Base-by-base conservation (phyloP, 192 early-diverging fungal genomes). In the Irineochytrium annulatum region DNA sequence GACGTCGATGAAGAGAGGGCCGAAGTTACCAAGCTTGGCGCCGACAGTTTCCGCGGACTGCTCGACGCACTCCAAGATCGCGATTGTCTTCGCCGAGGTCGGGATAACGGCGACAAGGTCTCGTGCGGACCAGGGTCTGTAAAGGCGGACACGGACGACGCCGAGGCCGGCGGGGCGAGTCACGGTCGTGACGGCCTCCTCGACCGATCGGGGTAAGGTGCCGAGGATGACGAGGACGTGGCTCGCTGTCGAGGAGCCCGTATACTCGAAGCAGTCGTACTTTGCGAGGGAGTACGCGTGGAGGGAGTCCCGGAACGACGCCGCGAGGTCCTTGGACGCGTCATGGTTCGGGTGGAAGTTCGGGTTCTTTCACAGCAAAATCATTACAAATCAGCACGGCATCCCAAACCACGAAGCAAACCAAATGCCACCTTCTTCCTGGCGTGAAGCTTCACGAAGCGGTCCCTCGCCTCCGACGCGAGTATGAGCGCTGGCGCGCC, bases 1-100 rank as follows among this genome's bases (percentile, higher is more conserved):
- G 46, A 95, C 82, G 65, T 95, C 92, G 33, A 93, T 75, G 76
- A 92, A 91, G 43, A 95, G 70, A 28, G 89, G 87, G 24, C 87
- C 89, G 85, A 87, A 92, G 24, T 79, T 24, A 49, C 6, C 11
- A 6, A 14, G 17, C 17, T 14, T 8, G 46, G 46, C 22, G 24
- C 5, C 69, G 52, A 81, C 81, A n/a, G n/a, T n/a, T n/a, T n/a
- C n/a, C 19, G 85, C 72, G 60, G 77, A 69, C n/a, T 22, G 13
- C 35, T 76, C 66, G 14, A 78, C 76, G 30, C 77, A 74, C 31
- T 88, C 86, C 27, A 95, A 67, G 27, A 97, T 87, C 13, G 88
- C 71, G n/a, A 95, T 62, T n/a, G 64, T 75, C 60, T 76, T 79
- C 0, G 86, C 68, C 3, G 63, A 32, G 13, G 63, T 43, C 8